A percentile compares a stretch with the other conserved stretches of the same genome.
Evolutionary conservation across 805 yeast species (phyloP).

Genomic region (Clavispora asparagi): DNA sequence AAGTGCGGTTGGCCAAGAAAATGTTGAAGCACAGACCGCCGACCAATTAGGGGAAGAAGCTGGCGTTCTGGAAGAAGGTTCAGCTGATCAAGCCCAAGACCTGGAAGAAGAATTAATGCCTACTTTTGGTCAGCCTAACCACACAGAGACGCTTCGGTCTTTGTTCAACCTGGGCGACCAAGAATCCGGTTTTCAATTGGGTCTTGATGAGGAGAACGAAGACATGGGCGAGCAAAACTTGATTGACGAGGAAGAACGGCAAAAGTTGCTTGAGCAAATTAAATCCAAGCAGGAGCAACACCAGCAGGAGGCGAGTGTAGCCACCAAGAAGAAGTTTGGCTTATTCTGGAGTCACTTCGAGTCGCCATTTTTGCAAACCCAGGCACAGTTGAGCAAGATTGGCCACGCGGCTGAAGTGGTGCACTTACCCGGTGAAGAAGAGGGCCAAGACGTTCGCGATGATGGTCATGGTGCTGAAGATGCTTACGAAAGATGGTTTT

Average conservation of each 20-base stretch:
- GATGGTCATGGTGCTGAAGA: conserved; percentile 33
- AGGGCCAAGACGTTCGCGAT: conserved; percentile 18
- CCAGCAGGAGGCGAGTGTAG: conserved; percentile 9
- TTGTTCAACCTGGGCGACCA: conserved; percentile 42
- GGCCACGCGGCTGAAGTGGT: conserved; percentile 28
- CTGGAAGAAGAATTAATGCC: conserved; percentile 47
- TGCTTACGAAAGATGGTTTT: conserved; percentile 71
- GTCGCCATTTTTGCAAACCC: conserved; percentile 84
- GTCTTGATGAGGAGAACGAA: conserved; percentile 23
- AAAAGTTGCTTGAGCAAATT: conserved; percentile 25
- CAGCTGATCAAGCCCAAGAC: not conserved
- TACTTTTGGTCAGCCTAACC: conserved; percentile 40
- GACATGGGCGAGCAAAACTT: conserved; percentile 12
- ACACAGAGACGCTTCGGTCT: conserved; percentile 58
- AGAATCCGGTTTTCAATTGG: conserved; percentile 33
- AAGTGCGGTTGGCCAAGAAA: too few species aligned
- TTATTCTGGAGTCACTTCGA: conserved; percentile 78
- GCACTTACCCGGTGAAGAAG: conserved; percentile 33
- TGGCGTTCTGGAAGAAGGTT: not conserved
- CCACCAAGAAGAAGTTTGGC: conserved; percentile 27
- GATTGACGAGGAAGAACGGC: conserved; percentile 14
- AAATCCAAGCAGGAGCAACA: conserved; percentile 28
- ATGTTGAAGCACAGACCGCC: too few species aligned
- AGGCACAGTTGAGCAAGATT: conserved; percentile 67
- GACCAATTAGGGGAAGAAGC: not conserved